These are phyloP conservation scores for Lentinus brumalis DNA, from an alignment of 768 basidiomycete genomes.

Conservation along the genomic window DNA sequence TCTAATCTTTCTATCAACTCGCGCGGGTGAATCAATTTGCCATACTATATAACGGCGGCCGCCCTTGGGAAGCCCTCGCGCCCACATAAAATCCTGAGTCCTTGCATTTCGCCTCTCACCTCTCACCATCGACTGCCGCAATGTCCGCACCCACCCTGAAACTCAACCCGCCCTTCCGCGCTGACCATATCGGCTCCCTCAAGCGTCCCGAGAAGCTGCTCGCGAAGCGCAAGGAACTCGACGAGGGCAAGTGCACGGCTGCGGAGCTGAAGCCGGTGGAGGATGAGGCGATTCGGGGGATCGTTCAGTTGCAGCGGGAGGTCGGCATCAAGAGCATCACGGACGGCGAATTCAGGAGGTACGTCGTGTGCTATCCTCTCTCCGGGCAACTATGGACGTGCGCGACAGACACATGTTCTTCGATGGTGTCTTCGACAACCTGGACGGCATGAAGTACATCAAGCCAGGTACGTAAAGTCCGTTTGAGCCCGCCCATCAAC, in stretches of 20 bases:
- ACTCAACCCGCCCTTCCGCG: slow-evolving; percentile 45
- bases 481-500: background rate
- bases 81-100: too few relatives aligned
- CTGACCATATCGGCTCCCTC: slow-evolving; percentile 65
- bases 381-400: background rate
- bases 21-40: too few relatives aligned
- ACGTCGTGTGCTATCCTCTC: background rate
- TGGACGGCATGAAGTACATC: slow-evolving; percentile 62
- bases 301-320: slow-evolving; percentile 55
- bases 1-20: too few relatives aligned
- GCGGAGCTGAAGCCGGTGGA: slow-evolving; percentile 51
- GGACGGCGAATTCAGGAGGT: slow-evolving; percentile 55
- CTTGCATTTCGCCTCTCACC: too few relatives aligned
- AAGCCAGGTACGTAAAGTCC: slow-evolving; percentile 34
- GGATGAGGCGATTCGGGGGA: slow-evolving; percentile 54
- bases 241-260: slow-evolving; percentile 41
- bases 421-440: slow-evolving; percentile 66
- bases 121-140: background rate
- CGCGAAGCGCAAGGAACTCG: slow-evolving; percentile 46
- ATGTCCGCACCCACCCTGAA: slow-evolving; percentile 22
- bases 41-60: too few relatives aligned
- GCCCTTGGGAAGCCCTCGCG: too few relatives aligned
- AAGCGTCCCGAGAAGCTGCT: slow-evolving; percentile 54
- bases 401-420: slow-evolving; percentile 53
- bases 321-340: slow-evolving; percentile 62